phyloP scores from a whole-genome alignment of 495 filamentous ascomycete species.

The Penicillium waksmanii region DNA sequence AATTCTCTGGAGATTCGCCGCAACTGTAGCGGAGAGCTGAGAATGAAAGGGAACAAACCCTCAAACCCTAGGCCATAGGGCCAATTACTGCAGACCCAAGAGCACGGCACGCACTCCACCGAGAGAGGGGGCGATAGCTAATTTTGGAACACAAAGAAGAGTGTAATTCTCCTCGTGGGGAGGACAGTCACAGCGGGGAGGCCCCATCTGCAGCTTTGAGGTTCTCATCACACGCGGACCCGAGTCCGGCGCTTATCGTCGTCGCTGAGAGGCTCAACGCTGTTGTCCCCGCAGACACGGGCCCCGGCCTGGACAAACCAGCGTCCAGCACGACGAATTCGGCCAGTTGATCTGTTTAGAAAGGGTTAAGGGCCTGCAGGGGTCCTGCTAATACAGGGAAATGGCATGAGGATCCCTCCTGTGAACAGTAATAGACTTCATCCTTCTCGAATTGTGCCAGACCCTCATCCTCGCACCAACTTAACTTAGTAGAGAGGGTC shows the following conservation, averaged over 20 bases:
- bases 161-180: neutral
- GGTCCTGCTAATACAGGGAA: neutral
- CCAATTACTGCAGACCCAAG: conserved; percentile 27
- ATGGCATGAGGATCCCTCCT: neutral
- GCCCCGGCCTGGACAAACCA: conserved; percentile 16
- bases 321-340: neutral
- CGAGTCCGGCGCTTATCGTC: conserved; percentile 31
- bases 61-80: conserved; percentile 23
- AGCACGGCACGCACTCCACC: conserved; percentile 21
- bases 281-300: conserved; percentile 21
- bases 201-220: conserved; percentile 27
- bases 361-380: conserved; percentile 8
- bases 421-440: conserved; percentile 1
- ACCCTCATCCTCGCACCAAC: neutral
- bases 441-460: neutral
- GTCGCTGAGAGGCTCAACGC: conserved; percentile 29
- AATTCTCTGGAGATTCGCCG: conserved; percentile 34
- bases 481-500: neutral
- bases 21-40: conserved; percentile 31
- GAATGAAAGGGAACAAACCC: conserved; percentile 20
- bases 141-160: conserved; percentile 32
- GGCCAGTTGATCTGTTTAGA: neutral
- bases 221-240: conserved; percentile 34
- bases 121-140: conserved; percentile 27
- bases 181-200: conserved; percentile 18